Conservation (phyloP, 257 asterid genomes). For the Solanum medicagineum region DNA sequence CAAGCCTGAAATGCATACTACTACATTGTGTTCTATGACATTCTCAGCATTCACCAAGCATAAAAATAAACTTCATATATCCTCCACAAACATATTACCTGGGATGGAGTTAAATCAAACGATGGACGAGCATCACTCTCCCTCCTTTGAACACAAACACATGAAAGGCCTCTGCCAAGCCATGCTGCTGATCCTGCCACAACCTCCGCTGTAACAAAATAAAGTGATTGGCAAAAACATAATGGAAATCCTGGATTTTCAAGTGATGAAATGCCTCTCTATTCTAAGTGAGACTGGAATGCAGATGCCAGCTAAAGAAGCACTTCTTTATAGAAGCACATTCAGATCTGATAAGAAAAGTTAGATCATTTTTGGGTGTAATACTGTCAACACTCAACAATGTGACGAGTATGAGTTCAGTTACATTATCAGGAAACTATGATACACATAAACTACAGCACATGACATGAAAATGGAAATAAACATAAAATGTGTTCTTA, state of each 20-base stretch:
- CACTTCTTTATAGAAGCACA: neutral
- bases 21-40: neutral
- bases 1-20: neutral
- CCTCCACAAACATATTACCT: constrained; percentile 32
- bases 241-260: neutral
- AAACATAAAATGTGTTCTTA: neutral
- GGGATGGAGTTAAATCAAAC: constrained; percentile 80
- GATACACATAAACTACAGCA: neutral
- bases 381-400: neutral
- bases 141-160: constrained; percentile 93
- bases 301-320: neutral
- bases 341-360: neutral
- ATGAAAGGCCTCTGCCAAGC: constrained; percentile 95
- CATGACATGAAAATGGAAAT: neutral
- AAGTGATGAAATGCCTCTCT: neutral
- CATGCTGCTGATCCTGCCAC: constrained; percentile 99
- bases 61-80: neutral
- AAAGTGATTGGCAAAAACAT: constrained; percentile 10
- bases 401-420: neutral
- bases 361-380: neutral
- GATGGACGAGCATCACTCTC: constrained; percentile 91
- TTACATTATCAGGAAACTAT: neutral
- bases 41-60: neutral
- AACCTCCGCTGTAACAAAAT: constrained; percentile 54
- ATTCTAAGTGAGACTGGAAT: neutral